Conservation (phyloP, 208 protist species). For the Leishmania mexicana region DNA sequence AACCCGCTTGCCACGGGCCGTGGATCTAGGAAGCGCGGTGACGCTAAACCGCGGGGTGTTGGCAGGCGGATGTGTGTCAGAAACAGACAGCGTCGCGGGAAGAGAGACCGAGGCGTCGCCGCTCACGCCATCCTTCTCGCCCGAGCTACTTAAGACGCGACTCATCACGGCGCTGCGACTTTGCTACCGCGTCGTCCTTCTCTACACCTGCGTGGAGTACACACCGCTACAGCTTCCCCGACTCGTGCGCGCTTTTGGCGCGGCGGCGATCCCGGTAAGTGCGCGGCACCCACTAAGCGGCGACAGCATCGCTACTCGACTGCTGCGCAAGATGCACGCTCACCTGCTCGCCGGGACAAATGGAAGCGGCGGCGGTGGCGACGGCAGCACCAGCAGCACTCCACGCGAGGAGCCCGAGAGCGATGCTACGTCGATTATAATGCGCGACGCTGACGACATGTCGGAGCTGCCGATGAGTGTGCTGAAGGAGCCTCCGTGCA, state of each 20-base stretch:
- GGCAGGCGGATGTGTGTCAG: too few species aligned
- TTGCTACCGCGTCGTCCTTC: constrained; percentile 33
- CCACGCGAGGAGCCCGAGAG: neutral
- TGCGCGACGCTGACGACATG: neutral
- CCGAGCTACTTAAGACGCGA: too few species aligned
- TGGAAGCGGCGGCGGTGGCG: neutral
- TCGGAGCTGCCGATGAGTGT: neutral
- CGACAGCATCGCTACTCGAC: constrained; percentile 26
- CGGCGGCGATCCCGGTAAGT: constrained; percentile 14
- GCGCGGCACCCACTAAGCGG: constrained; percentile 29
- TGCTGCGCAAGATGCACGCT: constrained; percentile 26
- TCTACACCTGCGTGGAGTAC: constrained; percentile 30
- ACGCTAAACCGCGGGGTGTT: neutral
- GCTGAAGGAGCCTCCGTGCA: constrained; percentile 8
- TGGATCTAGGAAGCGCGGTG: neutral
- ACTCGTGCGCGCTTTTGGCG: constrained; percentile 24
- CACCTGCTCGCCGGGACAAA: constrained; percentile 10
- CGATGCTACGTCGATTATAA: neutral
- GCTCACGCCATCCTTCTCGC: too few species aligned
- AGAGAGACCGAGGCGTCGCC: neutral
- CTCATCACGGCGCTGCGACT: constrained; percentile 25
- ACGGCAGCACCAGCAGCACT: neutral
- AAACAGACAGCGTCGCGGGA: neutral
- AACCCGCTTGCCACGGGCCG: neutral
- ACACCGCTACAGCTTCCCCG: constrained; percentile 30